Evolutionary conservation across 1,284 basidiomycete species (phyloP).

Genomic region (Tetrapyrgos nigripes): DNA sequence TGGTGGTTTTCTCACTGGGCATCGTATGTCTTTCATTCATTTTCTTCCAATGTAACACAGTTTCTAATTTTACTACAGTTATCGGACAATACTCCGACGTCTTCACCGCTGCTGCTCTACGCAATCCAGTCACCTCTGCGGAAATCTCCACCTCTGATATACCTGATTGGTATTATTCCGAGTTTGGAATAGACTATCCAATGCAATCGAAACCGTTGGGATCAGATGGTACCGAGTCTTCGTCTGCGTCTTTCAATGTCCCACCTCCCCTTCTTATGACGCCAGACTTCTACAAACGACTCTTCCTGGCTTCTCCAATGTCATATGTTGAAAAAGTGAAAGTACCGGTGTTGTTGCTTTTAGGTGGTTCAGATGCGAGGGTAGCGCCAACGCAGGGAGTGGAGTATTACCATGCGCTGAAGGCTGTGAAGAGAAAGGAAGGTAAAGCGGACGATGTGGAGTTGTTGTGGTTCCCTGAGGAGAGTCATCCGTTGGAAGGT

Average conservation of each 20-base stretch:
- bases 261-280: constrained; percentile 45
- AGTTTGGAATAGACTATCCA: constrained; percentile 58
- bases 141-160: constrained; percentile 68
- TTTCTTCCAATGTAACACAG: constrained; percentile 5
- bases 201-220: constrained; percentile 36
- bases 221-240: constrained; percentile 11
- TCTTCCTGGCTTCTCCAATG: constrained; percentile 66
- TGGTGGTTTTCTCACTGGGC: constrained; percentile 71
- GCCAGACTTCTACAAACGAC: constrained; percentile 47
- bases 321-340: constrained; percentile 56
- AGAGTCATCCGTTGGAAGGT: constrained; percentile 68
- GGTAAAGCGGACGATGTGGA: constrained; percentile 50
- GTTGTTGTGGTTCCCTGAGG: constrained; percentile 67
- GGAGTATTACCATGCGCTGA: constrained; percentile 70
- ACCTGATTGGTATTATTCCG: constrained; percentile 73
- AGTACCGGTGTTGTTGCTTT: constrained; percentile 61
- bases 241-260: neutral
- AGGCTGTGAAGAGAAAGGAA: constrained; percentile 36
- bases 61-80: constrained; percentile 44
- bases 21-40: constrained; percentile 48
- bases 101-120: constrained; percentile 66
- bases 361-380: constrained; percentile 68
- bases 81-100: constrained; percentile 65
- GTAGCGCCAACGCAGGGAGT: constrained; percentile 71
- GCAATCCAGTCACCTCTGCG: constrained; percentile 74